These are phyloP conservation scores for Fermentozyma sake DNA, from an alignment of 1,139 yeast genomes.

Conservation along the genomic window DNA sequence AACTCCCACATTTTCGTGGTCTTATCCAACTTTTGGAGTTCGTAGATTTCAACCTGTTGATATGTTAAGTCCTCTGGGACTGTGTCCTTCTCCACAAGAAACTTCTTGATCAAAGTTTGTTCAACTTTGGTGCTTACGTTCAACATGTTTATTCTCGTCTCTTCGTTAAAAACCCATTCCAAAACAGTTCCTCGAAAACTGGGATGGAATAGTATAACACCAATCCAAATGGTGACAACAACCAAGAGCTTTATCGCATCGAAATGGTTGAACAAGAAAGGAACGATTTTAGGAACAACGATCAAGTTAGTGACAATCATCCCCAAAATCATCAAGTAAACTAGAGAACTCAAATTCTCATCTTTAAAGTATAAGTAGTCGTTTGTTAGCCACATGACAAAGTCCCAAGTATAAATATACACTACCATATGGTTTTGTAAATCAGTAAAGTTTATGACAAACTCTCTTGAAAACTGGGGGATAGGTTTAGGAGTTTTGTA, in stretches of 20 bases:
- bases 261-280: constrained; percentile 19
- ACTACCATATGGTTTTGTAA: constrained; percentile 78
- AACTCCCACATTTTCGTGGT: constrained; percentile 55
- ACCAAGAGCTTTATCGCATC: constrained; percentile 36
- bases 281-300: constrained; percentile 28
- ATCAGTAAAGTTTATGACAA: constrained; percentile 74
- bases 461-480: constrained; percentile 76
- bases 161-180: constrained; percentile 51
- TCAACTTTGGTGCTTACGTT: constrained; percentile 47
- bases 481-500: constrained; percentile 65
- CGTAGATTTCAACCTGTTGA: constrained; percentile 73
- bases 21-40: constrained; percentile 56
- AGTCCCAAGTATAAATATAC: constrained; percentile 63
- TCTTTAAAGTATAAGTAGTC: constrained; percentile 64
- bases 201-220: constrained; percentile 53
- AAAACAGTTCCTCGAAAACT: constrained; percentile 40
- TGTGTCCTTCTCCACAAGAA: constrained; percentile 8
- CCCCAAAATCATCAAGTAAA: constrained; percentile 35
- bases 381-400: constrained; percentile 41
- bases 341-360: constrained; percentile 56
- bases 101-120: constrained; percentile 26
- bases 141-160: constrained; percentile 49
- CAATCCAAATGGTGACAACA: constrained; percentile 48
- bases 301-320: constrained; percentile 24
- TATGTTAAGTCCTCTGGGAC: constrained; percentile 3